A percentile compares a stretch with the other conserved stretches of the same genome.
Evolutionary conservation across 2,329 filamentous ascomycete genomes (phyloP).

Genomic region (Phoma sp.): DNA sequence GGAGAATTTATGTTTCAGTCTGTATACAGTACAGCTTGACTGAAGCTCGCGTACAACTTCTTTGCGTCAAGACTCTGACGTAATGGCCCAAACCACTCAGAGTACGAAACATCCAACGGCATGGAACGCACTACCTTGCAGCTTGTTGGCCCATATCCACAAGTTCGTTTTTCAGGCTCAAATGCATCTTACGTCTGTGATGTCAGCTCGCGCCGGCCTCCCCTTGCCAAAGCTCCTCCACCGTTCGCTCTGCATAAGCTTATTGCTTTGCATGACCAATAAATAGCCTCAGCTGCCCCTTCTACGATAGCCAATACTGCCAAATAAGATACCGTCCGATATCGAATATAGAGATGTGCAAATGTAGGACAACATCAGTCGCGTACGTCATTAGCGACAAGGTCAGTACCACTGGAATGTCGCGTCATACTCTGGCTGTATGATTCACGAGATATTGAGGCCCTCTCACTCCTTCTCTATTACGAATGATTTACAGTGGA

Average conservation of each 20-base stretch:
- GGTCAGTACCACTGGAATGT: slow-evolving; percentile 2
- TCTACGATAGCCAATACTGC: too few relatives aligned
- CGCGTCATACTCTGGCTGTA: too few relatives aligned
- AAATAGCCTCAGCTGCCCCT: too few relatives aligned
- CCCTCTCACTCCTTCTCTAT: too few relatives aligned
- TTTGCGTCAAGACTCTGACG: background rate
- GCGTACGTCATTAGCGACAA: background rate
- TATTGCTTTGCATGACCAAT: too few relatives aligned
- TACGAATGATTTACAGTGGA: too few relatives aligned
- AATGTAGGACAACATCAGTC: background rate
- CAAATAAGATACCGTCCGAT: too few relatives aligned
- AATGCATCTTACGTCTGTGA: background rate
- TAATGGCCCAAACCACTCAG: background rate
- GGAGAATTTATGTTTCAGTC: background rate
- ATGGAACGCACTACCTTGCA: slow-evolving; percentile 5
- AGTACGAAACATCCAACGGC: background rate
- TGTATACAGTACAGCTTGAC: too few relatives aligned
- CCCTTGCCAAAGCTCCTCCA: too few relatives aligned
- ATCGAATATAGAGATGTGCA: background rate
- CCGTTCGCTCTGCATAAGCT: too few relatives aligned
- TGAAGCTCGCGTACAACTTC: background rate
- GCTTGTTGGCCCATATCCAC: slow-evolving; percentile 1
- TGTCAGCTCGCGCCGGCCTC: slow-evolving; percentile 3
- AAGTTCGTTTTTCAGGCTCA: slow-evolving; percentile 2
- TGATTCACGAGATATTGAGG: too few relatives aligned